Base-by-base conservation (phyloP, 1,139 yeast genomes). In the Saccharomyces pastorianus region DNA sequence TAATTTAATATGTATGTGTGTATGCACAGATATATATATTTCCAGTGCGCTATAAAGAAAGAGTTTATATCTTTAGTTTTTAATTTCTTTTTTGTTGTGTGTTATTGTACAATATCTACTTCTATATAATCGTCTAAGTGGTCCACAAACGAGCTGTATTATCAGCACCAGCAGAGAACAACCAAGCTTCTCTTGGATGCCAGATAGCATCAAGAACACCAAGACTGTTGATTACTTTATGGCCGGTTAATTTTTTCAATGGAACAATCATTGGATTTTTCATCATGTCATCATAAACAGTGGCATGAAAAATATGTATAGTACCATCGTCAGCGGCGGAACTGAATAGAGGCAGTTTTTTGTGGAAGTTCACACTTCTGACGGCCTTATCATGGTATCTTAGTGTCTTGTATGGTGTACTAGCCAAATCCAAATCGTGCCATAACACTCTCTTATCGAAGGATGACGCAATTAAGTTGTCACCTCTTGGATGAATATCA, bases 161-260 rank as follows among this genome's bases (percentile, higher is more conserved):
- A 72, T 95, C 99, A 25, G 98, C 98, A 64, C 98, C 99, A 14
- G 96, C 90, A 69, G 95, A 85, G 71, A 93, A 90, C 65, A 93
- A 77, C 99, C 99, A 93, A 1, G 99, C 97, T 73, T 95, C 98
- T 67, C 85, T 84, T 60, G 99, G 98, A 77, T 95, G 99, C 99
- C 99, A 93, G 53, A 81, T 81, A 55, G 87, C 80, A 68, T 85
- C 87, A 68, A 93, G 77, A n/a, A 93, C 96, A 66, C 99, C 99
- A 59, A 93, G 75, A 67, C 88, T 85, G 66, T 82, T 81, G 41
- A 82, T 76, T 53, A 89, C 79, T 69, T 85, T 84, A 73, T 95
- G 23, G 23, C 23, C 23, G 3, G 23, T 20, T 20, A 20, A 20
- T 20, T 20, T 20, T 20, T 20, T 20, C 72, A 95, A 80, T 53